A percentile compares a stretch with the other conserved stretches of the same genome.
Evolutionary conservation across 805 yeast species (phyloP).

Genomic region (Ogataea pignaliae): DNA sequence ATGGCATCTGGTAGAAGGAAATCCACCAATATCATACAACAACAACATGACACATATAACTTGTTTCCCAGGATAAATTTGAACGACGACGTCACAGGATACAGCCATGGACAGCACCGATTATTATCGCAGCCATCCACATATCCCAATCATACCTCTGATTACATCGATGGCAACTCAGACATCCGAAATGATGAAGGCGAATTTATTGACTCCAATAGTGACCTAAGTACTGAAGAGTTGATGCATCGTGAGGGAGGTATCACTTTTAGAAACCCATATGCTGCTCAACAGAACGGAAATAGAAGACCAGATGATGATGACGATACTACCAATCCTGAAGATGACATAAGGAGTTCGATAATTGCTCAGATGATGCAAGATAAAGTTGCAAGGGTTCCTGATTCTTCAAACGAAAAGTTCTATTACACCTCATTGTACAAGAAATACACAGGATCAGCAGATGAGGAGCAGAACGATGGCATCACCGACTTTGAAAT

Average conservation of each 20-base stretch:
- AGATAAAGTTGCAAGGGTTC: slow-evolving; percentile 4
- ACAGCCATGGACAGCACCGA: not conserved
- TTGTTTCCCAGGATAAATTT: not conserved
- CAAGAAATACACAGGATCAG: slow-evolving; percentile 10
- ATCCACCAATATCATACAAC: not conserved
- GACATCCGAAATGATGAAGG: too few relatives aligned
- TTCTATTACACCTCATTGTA: slow-evolving; percentile 23
- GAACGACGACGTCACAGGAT: not conserved
- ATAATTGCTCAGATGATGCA: slow-evolving; percentile 21
- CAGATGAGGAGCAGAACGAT: not conserved
- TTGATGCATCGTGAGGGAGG: too few relatives aligned
- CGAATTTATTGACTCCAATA: too few relatives aligned
- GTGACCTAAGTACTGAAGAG: too few relatives aligned
- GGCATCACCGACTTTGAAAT: slow-evolving; percentile 26
- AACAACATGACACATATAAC: not conserved
- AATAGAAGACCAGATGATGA: not conserved
- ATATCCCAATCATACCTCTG: not conserved
- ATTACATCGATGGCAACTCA: not conserved
- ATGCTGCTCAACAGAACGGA: not conserved
- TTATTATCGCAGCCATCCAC: too few relatives aligned
- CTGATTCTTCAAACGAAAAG: slow-evolving; percentile 8
- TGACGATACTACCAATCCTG: not conserved
- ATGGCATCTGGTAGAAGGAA: too few relatives aligned
- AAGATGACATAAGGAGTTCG: slow-evolving; percentile 18
- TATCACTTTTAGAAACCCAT: too few relatives aligned